phyloP scores from a whole-genome alignment of 2,329 filamentous ascomycete species.

The Fusarium kyushuense region DNA sequence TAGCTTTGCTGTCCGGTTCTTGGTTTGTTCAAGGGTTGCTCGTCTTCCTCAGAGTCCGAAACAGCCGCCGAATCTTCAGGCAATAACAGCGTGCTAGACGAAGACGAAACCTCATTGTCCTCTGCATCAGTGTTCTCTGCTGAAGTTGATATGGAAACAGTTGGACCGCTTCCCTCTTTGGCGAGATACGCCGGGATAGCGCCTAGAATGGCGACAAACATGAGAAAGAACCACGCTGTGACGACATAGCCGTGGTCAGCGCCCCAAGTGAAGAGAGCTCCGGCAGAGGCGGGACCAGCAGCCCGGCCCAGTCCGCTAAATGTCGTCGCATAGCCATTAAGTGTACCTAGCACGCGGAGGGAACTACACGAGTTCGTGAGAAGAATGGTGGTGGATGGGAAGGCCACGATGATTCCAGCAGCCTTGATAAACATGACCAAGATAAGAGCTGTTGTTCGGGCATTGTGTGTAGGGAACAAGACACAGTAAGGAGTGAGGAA shows the following conservation, averaged over 20 bases:
- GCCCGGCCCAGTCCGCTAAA: slow-evolving; percentile 85
- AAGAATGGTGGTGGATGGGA: slow-evolving; percentile 90
- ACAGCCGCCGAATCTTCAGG: slow-evolving; percentile 39
- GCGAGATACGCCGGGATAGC: slow-evolving; percentile 80
- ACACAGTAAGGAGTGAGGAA: slow-evolving; percentile 84
- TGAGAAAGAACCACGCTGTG: slow-evolving; percentile 84
- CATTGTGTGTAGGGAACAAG: slow-evolving; percentile 62
- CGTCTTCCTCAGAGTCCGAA: slow-evolving; percentile 38
- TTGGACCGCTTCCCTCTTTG: slow-evolving; percentile 78
- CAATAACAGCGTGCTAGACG: slow-evolving; percentile 37
- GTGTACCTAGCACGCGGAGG: slow-evolving; percentile 80
- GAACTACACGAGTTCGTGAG: slow-evolving; percentile 87
- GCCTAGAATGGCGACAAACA: slow-evolving; percentile 71
- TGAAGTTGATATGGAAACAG: slow-evolving; percentile 49
- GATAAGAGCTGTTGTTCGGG: slow-evolving; percentile 73
- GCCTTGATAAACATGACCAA: slow-evolving; percentile 79
- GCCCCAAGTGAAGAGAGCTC: slow-evolving; percentile 80
- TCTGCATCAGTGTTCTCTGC: slow-evolving; percentile 52
- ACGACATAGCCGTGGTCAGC: slow-evolving; percentile 81
- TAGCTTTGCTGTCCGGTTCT: slow-evolving; percentile 29
- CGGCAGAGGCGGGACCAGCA: slow-evolving; percentile 79
- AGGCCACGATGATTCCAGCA: slow-evolving; percentile 82
- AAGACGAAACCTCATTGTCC: slow-evolving; percentile 26
- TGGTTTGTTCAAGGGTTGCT: slow-evolving; percentile 34
- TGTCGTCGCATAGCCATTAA: slow-evolving; percentile 91